Base-by-base conservation (phyloP, 345 rosid species). In the Cardamine chenopodiifolia region DNA sequence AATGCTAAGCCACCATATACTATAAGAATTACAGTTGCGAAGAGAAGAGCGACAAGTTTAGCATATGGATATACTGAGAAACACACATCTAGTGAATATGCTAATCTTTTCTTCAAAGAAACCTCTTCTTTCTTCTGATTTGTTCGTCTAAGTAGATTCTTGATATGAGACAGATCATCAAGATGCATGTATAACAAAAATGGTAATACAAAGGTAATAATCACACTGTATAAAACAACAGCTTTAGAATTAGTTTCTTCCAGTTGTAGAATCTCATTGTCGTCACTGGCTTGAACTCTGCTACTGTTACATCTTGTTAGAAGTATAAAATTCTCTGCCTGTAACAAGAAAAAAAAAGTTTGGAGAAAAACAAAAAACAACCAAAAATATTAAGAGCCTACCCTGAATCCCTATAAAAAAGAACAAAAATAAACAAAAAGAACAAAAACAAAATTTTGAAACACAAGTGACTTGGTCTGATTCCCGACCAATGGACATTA, bases 1-100 rank as follows among this genome's bases (percentile, higher is more conserved):
- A 93, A 80, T 28, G 97, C 95, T 78, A 93, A 81, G 34, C 97
- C 93, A 32, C 98, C 98, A 61, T 89, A 87, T 52, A 82, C 85
- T 73, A 93, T 93, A 55, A 93, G 95, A 79, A 86, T 83, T 52
- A 87, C 66, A 18, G 98, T 93, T 2, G 98, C 97, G 13, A 83
- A 84, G 68, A 93, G 95, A 23, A 93, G 98, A 2, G 97, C 95
- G 19, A 90, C 91, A 42, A 90, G 90, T 87, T 93, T 93, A 74
- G 97, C 98, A 45, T 83, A 93, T 53, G 98, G 90, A 83, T 90
- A 86, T 59, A 89, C 79, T 53, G 98, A 93, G 79, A 93, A 90
- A 80, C 92, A 90, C 3, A 90, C 96, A 65, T 93, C 98, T 82
- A 93, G 88, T 71, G 67, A 84, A 78, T 93, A 93, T 54, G 97